Evolutionary conservation across 2,329 filamentous ascomycete genomes (phyloP).

Genomic region (Fusarium zealandicum): DNA sequence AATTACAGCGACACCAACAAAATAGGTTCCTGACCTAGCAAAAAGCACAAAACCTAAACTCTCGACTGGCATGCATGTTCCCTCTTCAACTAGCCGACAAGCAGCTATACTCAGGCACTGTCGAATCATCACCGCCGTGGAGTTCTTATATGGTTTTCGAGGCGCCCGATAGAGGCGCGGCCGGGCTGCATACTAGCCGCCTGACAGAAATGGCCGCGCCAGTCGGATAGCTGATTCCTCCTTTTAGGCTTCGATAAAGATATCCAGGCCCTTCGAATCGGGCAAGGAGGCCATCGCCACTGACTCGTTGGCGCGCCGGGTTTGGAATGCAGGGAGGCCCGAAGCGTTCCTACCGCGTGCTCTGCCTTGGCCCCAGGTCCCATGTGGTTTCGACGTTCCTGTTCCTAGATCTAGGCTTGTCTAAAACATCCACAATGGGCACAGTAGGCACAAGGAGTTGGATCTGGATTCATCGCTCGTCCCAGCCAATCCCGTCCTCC

Average conservation of each 20-base stretch:
- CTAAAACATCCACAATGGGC: not conserved
- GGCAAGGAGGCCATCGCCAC: slow-evolving; percentile 8
- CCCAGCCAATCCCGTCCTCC: not conserved
- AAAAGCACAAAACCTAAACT: slow-evolving; percentile 17
- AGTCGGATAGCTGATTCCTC: slow-evolving; percentile 10
- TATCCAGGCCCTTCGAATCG: slow-evolving; percentile 17
- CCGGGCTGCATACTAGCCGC: not conserved
- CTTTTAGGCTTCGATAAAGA: slow-evolving; percentile 26
- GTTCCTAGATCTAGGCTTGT: slow-evolving; percentile 12
- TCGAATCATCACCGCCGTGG: not conserved
- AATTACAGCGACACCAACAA: too few relatives aligned
- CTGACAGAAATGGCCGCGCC: slow-evolving; percentile 19
- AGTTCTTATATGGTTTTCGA: slow-evolving; percentile 21
- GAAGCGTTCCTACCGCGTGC: slow-evolving; percentile 1
- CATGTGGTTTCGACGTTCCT: slow-evolving; percentile 13
- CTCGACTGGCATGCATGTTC: slow-evolving; percentile 21
- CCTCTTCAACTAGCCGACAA: slow-evolving; percentile 1
- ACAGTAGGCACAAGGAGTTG: not conserved
- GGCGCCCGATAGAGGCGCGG: slow-evolving; percentile 6
- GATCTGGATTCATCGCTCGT: slow-evolving; percentile 5
- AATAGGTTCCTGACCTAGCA: not conserved
- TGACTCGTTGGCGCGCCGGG: slow-evolving; percentile 23
- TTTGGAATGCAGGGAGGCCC: slow-evolving; percentile 15
- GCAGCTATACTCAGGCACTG: slow-evolving; percentile 1
- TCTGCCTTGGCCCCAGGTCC: slow-evolving; percentile 8